Evolutionary conservation across 371 early-diverging fungal species (phyloP).

Genomic region (Encephalitozoon hellem): DNA sequence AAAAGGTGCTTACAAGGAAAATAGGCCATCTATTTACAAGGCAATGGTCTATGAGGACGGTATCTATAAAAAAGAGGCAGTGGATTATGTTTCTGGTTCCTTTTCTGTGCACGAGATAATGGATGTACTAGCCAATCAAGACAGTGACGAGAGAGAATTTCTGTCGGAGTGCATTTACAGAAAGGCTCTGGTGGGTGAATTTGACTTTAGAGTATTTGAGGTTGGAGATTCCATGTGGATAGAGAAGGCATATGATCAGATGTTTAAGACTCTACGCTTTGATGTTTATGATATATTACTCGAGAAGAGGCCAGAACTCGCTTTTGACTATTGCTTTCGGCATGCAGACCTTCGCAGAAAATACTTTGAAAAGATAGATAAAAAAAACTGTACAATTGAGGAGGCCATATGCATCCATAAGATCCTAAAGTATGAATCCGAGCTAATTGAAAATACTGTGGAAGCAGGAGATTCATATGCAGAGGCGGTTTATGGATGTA

Average conservation of each 20-base stretch:
- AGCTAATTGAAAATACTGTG: not conserved
- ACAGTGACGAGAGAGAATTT: not conserved
- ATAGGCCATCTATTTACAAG: not conserved
- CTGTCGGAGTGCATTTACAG: not conserved
- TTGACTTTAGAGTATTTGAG: conserved; percentile 11
- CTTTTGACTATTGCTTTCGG: conserved; percentile 20
- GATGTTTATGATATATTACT: not conserved
- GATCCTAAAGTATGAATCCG: not conserved
- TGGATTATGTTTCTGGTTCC: not conserved
- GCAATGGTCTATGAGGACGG: not conserved
- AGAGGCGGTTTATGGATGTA: not conserved
- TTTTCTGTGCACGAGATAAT: not conserved
- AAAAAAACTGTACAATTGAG: conserved; percentile 12
- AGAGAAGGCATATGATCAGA: not conserved
- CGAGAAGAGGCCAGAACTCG: not conserved
- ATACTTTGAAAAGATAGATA: conserved; percentile 10
- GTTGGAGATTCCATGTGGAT: not conserved
- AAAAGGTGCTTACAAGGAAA: not conserved
- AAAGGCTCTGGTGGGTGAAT: not conserved
- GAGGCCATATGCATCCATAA: conserved; percentile 18
- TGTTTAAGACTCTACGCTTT: not conserved
- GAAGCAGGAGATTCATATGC: not conserved
- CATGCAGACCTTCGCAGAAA: not conserved
- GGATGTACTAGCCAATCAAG: not conserved
- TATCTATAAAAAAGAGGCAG: not conserved